Base-by-base conservation (phyloP, 352 stramenopile genomes). In the Pythium folliculosum region DNA sequence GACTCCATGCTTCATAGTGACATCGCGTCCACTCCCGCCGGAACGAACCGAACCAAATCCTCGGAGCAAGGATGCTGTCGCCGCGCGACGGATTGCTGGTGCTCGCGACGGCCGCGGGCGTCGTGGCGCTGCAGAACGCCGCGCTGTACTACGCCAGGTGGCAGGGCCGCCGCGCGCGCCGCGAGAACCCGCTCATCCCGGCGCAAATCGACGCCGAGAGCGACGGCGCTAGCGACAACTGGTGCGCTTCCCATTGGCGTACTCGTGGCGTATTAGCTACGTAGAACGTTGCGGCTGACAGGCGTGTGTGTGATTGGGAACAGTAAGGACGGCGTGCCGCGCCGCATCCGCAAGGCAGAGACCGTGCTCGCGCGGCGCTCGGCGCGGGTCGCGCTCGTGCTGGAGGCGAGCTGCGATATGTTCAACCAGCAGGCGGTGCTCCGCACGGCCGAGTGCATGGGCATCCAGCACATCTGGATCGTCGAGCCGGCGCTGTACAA, bases 381-480 rank as follows among this genome's bases (percentile, higher is more conserved):
- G 16, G 64, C 69, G 19, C 66, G 75, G 17, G 70, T 82, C 22
- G 54, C 77, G 25, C 60, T 84, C 21, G 77, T 84, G 65, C 71
- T 84, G 10, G 77, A 84, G 52, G 53, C 70, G 23, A 74, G 73
- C 25, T 72, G 70, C 60, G 73, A 78, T 70, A 75, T 72, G 54
- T 73, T 78, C 55, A 80, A 77, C 58, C 70, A 80, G 63, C 64
- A 76, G 60, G 77, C 71, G 7, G 67, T 80, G 35, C 57, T 80
- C 37, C 69, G 70, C 63, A 81, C 74, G 47, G 74, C 70, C 60
- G 70, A 76, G 54, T 86, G 83, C 50, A 67, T 97, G 60, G 90
- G 90, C 35, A 84, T 97, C 23, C 89, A 96, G 72, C 77, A 92
- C 69, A 78, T 97, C 1, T 95, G 67, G 67, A 76, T 81, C 48